These are phyloP conservation scores for Rhizoctonia solani DNA, from an alignment of 1,284 basidiomycete species.

Conservation along the genomic window DNA sequence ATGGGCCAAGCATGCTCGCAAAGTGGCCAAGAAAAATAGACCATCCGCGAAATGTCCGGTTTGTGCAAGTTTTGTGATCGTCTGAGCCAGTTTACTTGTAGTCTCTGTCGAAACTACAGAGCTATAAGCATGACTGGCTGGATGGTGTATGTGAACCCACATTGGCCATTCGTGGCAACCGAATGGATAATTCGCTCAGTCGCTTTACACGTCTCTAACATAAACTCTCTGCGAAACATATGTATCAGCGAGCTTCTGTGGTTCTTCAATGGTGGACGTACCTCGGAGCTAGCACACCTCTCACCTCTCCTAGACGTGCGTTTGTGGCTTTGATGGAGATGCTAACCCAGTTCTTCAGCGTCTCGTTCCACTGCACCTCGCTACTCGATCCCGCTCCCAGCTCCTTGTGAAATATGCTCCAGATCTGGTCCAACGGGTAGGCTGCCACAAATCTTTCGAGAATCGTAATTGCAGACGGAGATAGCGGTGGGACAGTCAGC, in stretches of 20 bases:
- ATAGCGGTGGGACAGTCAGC: no score
- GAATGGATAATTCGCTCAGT: constrained; percentile 1
- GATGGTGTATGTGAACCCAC: no score
- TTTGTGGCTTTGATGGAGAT: constrained; percentile 74
- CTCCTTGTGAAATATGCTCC: constrained; percentile 38
- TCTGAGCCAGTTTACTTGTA: constrained; percentile 49
- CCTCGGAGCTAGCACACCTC: constrained; percentile 42
- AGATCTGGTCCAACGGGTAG: constrained; percentile 72
- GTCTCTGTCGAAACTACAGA: constrained; percentile 46
- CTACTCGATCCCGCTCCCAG: constrained; percentile 40
- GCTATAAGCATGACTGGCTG: constrained; percentile 42
- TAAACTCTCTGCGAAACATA: constrained; percentile 46
- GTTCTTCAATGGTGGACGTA: constrained; percentile 52
- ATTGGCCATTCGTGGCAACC: no score
- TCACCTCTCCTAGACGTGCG: constrained; percentile 52
- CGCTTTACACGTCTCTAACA: constrained; percentile 30
- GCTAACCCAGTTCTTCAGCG: constrained; percentile 60
- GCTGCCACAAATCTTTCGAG: constrained; percentile 59
- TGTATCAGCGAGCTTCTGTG: no score
- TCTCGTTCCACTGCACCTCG: constrained; percentile 65
- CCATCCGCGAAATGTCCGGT: constrained; percentile 71
- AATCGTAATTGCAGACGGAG: no score
- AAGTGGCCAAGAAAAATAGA: no score
- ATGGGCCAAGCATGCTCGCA: no score
- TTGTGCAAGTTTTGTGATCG: constrained; percentile 52